Conservation (phyloP, 805 yeast species). For the Yarrowia yakushimensis region DNA sequence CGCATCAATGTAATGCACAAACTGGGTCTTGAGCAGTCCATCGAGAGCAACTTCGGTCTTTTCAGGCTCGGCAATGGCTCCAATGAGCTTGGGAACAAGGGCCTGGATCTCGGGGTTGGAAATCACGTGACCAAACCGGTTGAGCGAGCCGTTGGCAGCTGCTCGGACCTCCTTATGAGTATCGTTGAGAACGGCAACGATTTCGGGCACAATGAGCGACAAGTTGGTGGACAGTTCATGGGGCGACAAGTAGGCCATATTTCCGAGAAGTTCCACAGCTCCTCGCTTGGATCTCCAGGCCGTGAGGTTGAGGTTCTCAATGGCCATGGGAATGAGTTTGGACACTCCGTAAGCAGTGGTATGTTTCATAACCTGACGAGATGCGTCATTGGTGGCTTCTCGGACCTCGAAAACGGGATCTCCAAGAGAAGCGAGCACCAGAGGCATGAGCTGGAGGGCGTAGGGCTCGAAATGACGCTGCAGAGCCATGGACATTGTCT, state of each 20-base stretch:
- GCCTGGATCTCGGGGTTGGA: constrained; percentile 94
- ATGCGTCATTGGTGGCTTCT: constrained; percentile 81
- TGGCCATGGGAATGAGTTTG: constrained; percentile 84
- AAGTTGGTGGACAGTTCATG: constrained; percentile 85
- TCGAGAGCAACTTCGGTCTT: constrained; percentile 86
- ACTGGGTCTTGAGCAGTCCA: constrained; percentile 80
- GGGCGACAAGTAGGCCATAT: constrained; percentile 97
- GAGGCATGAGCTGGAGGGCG: constrained; percentile 82
- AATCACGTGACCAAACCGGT: constrained; percentile 93
- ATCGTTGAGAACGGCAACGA: constrained; percentile 90
- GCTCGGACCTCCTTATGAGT: constrained; percentile 95
- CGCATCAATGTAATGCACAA: constrained; percentile 96
- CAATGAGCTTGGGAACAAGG: constrained; percentile 79
- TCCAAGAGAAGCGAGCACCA: constrained; percentile 75
- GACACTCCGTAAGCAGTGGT: constrained; percentile 92
- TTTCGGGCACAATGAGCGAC: constrained; percentile 90
- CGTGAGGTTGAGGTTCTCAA: constrained; percentile 77
- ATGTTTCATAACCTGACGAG: constrained; percentile 80
- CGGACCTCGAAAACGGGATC: constrained; percentile 84
- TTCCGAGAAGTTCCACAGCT: constrained; percentile 90
- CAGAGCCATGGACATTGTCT: constrained; percentile 72
- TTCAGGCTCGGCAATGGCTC: constrained; percentile 96
- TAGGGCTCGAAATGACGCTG: constrained; percentile 89
- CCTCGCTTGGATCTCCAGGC: constrained; percentile 98
- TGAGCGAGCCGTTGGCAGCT: constrained; percentile 86